These are phyloP conservation scores for Botrytis deweyae DNA, from an alignment of 2,329 filamentous ascomycete genomes.

Conservation along the genomic window DNA sequence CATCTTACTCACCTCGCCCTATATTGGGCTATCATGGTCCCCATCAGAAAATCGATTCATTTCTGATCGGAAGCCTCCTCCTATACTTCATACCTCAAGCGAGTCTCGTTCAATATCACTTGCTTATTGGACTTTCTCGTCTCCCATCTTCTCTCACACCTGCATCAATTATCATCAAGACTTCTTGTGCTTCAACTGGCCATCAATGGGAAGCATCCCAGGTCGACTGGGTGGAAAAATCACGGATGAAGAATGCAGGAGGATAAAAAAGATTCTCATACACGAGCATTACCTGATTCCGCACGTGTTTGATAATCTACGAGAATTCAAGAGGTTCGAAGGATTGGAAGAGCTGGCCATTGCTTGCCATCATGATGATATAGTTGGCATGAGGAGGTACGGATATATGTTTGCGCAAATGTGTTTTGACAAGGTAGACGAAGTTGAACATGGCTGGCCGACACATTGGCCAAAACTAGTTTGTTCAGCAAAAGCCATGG, in stretches of 20 bases:
- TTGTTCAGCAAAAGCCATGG: neutral
- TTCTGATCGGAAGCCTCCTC: slow-evolving; percentile 13
- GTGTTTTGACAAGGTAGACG: slow-evolving; percentile 6
- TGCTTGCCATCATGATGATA: slow-evolving; percentile 11
- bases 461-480: slow-evolving; percentile 9
- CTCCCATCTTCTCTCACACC: slow-evolving; percentile 4
- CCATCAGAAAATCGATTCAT: neutral
- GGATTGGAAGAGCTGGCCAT: slow-evolving; percentile 6
- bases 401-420: slow-evolving; percentile 12
- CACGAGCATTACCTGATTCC: slow-evolving; percentile 15
- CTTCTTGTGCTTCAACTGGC: slow-evolving; percentile 17
- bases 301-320: slow-evolving; percentile 15
- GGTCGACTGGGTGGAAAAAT: slow-evolving; percentile 7
- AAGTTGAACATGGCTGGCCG: slow-evolving; percentile 3
- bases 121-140: slow-evolving; percentile 10
- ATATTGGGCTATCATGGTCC: slow-evolving; percentile 12
- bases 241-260: slow-evolving; percentile 13
- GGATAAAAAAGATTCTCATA: slow-evolving; percentile 7
- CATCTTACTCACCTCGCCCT: slow-evolving; percentile 9
- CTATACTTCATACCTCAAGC: slow-evolving; percentile 14
- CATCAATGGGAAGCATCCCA: slow-evolving; percentile 9
- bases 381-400: slow-evolving; percentile 11
- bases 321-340: slow-evolving; percentile 13
- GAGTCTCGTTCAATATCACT: slow-evolving; percentile 16
- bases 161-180: slow-evolving; percentile 15